phyloP scores from a whole-genome alignment of 495 filamentous ascomycete genomes.

The Achaetomiella virescens region DNA sequence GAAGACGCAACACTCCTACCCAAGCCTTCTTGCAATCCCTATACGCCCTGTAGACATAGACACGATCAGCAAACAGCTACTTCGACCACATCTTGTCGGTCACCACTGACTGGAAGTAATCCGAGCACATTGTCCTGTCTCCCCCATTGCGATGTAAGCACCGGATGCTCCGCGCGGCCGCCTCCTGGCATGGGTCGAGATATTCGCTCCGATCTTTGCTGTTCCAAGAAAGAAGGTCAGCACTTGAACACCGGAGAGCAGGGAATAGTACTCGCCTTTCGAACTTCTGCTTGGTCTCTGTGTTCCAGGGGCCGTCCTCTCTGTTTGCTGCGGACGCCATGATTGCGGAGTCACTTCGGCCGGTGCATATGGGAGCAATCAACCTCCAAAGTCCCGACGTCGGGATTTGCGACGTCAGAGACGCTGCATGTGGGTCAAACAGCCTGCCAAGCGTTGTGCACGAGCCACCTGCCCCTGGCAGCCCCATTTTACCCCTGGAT shows the following conservation, averaged over 20 bases:
- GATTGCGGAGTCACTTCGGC: not conserved
- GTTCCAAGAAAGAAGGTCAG: not conserved
- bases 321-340: slow-evolving; percentile 9
- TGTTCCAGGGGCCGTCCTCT: slow-evolving; percentile 7
- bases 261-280: slow-evolving; percentile 1
- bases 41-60: slow-evolving; percentile 60
- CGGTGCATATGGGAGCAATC: not conserved
- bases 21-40: slow-evolving; percentile 91
- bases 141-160: slow-evolving; percentile 83
- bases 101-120: slow-evolving; percentile 81
- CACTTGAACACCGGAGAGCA: not conserved
- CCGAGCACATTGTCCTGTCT: slow-evolving; percentile 78
- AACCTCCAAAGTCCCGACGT: not conserved
- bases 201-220: slow-evolving; percentile 83
- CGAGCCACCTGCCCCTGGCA: slow-evolving; percentile 1
- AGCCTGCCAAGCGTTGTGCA: slow-evolving; percentile 1
- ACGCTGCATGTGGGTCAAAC: not conserved
- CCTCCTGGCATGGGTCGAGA: slow-evolving; percentile 91
- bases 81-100: not conserved
- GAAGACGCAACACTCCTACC: slow-evolving; percentile 48
- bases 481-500: not conserved
- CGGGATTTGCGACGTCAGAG: not conserved
- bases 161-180: slow-evolving; percentile 74
- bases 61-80: slow-evolving; percentile 16
- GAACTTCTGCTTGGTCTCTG: slow-evolving; percentile 14